Percentiles rank a stretch among this genome's conserved stretches.
phyloP scores from a whole-genome alignment of 1,284 basidiomycete species.

The Phellinidium pouzarii region DNA sequence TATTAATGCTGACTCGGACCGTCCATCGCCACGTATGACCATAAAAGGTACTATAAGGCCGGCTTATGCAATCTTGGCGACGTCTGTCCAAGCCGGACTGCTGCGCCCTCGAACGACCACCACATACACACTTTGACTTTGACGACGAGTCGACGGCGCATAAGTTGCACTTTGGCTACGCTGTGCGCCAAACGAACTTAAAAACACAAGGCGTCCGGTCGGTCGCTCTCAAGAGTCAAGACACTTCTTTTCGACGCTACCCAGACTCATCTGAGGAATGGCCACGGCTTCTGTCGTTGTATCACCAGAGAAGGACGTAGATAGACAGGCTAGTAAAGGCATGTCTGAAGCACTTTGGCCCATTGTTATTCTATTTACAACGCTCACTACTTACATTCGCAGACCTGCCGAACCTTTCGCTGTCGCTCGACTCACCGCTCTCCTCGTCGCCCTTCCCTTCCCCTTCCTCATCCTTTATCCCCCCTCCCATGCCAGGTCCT shows the following conservation, averaged over 20 bases:
- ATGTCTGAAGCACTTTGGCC: background rate
- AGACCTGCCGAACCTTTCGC: slow-evolving; percentile 18
- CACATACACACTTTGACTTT: background rate
- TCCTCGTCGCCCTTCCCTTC: slow-evolving; percentile 50
- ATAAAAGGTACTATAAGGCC: no score
- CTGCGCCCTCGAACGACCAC: background rate
- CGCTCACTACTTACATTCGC: no score
- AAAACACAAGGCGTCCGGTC: no score
- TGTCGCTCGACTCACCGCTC: slow-evolving; percentile 45
- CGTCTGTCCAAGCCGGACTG: background rate
- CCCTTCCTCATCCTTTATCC: slow-evolving; percentile 55
- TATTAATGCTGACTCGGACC: no score
- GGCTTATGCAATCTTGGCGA: no score
- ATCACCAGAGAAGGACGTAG: slow-evolving; percentile 13
- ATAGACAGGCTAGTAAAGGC: slow-evolving; percentile 14
- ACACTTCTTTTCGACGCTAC: no score
- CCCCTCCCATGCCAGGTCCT: slow-evolving; percentile 20
- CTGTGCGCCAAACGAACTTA: no score
- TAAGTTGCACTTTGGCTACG: no score
- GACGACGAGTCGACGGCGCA: background rate
- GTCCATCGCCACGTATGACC: no score
- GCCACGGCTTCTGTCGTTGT: slow-evolving; percentile 14
- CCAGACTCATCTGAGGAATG: no score
- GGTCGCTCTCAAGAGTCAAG: no score
- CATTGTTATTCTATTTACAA: no score